Evolutionary conservation across 352 stramenopile species (phyloP).

Genomic region (Pythium angustatum): DNA sequence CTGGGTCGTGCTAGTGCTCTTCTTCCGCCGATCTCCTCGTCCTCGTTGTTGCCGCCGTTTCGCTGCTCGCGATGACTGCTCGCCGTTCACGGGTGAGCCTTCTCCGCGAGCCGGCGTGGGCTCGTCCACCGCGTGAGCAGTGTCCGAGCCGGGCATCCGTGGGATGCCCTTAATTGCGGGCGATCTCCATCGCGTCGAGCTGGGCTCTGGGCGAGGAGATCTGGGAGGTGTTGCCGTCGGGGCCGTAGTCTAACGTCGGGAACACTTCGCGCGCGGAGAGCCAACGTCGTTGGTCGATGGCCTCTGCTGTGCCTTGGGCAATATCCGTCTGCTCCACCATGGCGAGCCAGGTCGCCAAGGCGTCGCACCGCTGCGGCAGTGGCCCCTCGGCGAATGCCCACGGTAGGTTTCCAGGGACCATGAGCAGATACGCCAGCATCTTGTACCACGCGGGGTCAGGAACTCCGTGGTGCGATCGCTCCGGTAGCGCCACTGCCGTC

Average conservation of each 20-base stretch:
- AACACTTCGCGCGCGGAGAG: not conserved
- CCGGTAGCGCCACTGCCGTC: not conserved
- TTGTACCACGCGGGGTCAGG: not conserved
- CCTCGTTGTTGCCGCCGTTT: too few species aligned
- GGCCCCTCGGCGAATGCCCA: not conserved
- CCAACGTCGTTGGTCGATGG: constrained; percentile 1
- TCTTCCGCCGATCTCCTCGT: too few species aligned
- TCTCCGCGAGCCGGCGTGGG: too few species aligned
- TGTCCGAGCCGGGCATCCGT: constrained; percentile 1
- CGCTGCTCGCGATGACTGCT: not conserved
- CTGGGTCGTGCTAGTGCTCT: too few species aligned
- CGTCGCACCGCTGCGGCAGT: constrained; percentile 9
- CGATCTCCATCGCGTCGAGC: too few species aligned
- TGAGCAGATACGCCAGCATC: constrained; percentile 1
- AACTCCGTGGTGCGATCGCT: not conserved
- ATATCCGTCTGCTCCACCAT: not conserved
- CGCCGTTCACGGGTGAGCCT: too few species aligned
- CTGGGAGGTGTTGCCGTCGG: too few species aligned
- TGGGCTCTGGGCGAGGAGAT: too few species aligned
- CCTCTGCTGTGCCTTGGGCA: not conserved
- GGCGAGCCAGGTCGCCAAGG: not conserved
- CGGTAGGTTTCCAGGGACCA: not conserved
- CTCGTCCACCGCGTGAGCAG: not conserved
- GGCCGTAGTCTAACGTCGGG: not conserved
- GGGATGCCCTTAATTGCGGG: too few species aligned